Evolutionary conservation across 352 stramenopile species (phyloP).

Genomic region (Phytophthora citrophthora): DNA sequence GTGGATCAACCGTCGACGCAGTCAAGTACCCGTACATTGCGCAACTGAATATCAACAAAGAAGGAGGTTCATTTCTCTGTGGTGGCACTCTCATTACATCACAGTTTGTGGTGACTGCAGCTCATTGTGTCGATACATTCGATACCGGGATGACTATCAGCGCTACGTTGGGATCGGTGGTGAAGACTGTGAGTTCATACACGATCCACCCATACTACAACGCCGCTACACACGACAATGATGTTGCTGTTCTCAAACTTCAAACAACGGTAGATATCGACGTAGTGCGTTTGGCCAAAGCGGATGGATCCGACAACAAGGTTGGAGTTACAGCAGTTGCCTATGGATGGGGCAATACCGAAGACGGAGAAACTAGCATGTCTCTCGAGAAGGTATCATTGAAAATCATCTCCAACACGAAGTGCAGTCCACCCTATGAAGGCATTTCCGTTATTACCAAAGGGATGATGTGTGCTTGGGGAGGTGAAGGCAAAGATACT

Average conservation of each 20-base stretch:
- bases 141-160: neutral
- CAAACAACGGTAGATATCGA: conserved; percentile 30
- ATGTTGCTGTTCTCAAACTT: conserved; percentile 56
- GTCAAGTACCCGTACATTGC: conserved; percentile 3
- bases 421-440: conserved; percentile 33
- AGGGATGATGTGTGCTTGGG: neutral
- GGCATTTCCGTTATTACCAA: neutral
- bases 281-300: conserved; percentile 29
- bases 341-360: conserved; percentile 47
- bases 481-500: neutral
- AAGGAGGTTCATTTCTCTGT: conserved; percentile 45
- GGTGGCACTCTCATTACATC: conserved; percentile 15
- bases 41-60: neutral
- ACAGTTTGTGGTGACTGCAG: conserved; percentile 62
- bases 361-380: conserved; percentile 22
- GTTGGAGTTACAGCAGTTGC: conserved; percentile 45
- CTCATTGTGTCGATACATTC: conserved; percentile 58
- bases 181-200: neutral
- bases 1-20: neutral
- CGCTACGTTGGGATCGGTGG: neutral
- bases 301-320: conserved; percentile 48
- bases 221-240: neutral
- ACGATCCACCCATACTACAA: no score
- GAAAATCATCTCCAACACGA: conserved; percentile 46
- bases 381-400: conserved; percentile 48